These are phyloP conservation scores for Curvularia spicifera DNA, from an alignment of 2,329 filamentous ascomycete genomes.

Conservation along the genomic window DNA sequence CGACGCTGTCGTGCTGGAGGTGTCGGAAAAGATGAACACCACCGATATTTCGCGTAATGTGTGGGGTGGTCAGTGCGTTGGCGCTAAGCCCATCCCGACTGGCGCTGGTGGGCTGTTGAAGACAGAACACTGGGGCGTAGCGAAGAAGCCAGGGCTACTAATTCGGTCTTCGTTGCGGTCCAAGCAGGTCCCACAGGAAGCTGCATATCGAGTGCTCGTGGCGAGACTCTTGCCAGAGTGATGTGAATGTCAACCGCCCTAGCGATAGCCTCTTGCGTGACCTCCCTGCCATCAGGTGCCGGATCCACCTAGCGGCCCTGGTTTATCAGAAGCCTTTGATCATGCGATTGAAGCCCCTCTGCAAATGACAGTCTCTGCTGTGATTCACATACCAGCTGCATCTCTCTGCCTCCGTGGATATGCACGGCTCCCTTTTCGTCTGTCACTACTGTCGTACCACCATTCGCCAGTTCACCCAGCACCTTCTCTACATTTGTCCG, in stretches of 20 bases:
- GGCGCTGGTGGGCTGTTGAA: conserved; percentile 1
- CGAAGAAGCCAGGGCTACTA: not conserved
- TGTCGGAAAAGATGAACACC: conserved; percentile 21
- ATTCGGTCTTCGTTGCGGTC: not conserved
- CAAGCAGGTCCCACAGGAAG: not conserved
- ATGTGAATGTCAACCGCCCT: not conserved
- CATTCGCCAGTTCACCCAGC: conserved; percentile 23
- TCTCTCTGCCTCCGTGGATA: conserved; percentile 12
- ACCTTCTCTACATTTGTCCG: conserved; percentile 39
- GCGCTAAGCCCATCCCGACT: conserved; percentile 5
- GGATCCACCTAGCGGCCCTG: not conserved
- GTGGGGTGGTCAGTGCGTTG: conserved; percentile 25
- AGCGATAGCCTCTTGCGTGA: not conserved
- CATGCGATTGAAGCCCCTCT: conserved; percentile 44
- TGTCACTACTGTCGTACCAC: conserved; percentile 3
- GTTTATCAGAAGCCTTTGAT: conserved; percentile 36
- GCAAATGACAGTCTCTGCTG: conserved; percentile 33
- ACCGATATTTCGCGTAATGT: conserved; percentile 32
- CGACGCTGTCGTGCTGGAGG: conserved; percentile 35
- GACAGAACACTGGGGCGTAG: not conserved
- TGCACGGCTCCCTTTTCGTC: conserved; percentile 13
- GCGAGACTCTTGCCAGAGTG: not conserved
- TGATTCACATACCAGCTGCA: conserved; percentile 31
- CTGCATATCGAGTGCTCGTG: not conserved
- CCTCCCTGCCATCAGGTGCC: not conserved